Conservation (phyloP, 2,329 filamentous ascomycete genomes). For the Fusarium sp. region DNA sequence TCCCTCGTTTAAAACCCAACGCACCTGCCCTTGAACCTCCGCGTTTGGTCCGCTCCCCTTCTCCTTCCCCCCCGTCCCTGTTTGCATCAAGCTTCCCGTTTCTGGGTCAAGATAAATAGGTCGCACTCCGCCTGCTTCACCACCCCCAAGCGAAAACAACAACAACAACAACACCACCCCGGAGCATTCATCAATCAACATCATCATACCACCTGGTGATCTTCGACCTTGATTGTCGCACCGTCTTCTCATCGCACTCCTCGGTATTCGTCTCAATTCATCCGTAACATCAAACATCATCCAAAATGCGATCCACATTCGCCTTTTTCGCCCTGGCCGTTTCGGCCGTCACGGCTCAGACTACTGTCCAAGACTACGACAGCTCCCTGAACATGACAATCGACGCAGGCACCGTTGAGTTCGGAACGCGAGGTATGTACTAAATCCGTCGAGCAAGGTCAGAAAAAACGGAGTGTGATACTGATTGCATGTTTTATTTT, state of each 20-base stretch:
- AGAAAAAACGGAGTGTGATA: background rate
- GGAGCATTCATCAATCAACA: conserved; percentile 24
- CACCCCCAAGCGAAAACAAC: conserved; percentile 14
- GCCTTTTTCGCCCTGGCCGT: conserved; percentile 56
- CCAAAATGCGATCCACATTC: conserved; percentile 54
- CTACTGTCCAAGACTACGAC: conserved; percentile 54
- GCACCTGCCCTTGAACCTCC: conserved; percentile 31
- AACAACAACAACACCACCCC: conserved; percentile 11
- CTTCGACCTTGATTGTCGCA: conserved; percentile 5
- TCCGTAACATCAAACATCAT: conserved; percentile 23
- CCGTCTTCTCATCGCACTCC: conserved; percentile 14
- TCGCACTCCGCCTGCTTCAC: conserved; percentile 6
- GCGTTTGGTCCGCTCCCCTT: background rate
- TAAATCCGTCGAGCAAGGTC: background rate
- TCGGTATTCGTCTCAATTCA: background rate
- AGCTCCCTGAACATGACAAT: conserved; percentile 54
- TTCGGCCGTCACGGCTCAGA: conserved; percentile 52
- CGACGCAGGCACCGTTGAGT: conserved; percentile 48
- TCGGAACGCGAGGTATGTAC: conserved; percentile 52
- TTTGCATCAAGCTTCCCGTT: conserved; percentile 16
- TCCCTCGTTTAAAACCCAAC: conserved; percentile 38
- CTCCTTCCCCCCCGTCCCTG: conserved; percentile 20
- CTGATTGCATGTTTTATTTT: conserved; percentile 26
- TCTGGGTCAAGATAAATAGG: conserved; percentile 28
- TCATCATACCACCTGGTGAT: conserved; percentile 38